phyloP scores from a whole-genome alignment of 345 rosid genomes.

The Mangifera indica region DNA sequence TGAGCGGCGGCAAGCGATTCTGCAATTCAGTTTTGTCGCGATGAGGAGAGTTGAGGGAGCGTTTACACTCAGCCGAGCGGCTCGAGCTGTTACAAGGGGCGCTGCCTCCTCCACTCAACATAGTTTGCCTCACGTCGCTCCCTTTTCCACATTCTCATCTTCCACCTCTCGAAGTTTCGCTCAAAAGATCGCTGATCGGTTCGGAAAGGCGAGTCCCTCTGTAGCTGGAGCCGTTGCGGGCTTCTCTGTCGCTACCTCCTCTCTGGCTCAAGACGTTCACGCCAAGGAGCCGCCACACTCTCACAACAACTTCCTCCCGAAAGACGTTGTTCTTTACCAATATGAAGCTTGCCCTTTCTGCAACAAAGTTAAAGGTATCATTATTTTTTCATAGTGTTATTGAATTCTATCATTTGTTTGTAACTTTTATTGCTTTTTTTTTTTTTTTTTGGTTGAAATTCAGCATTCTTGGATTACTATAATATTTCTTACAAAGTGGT shows the following conservation, averaged over 20 bases:
- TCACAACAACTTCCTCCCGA: conserved; percentile 42
- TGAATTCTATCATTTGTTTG: no score
- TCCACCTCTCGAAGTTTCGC: conserved; percentile 28
- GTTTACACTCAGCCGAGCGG: conserved; percentile 37
- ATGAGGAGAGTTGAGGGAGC: conserved; percentile 60
- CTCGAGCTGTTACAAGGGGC: conserved; percentile 38
- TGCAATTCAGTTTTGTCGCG: background rate
- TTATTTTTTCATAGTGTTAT: background rate
- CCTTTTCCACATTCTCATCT: conserved; percentile 28
- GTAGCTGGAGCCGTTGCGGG: conserved; percentile 43
- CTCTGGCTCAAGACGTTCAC: conserved; percentile 50
- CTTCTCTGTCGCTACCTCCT: conserved; percentile 52
- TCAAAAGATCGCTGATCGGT: conserved; percentile 28
- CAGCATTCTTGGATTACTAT: conserved; percentile 88
- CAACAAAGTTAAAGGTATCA: conserved; percentile 86
- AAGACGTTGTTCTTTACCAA: conserved; percentile 84
- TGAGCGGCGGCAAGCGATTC: background rate
- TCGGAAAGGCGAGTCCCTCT: conserved; percentile 32
- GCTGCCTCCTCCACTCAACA: conserved; percentile 19
- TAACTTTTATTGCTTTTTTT: background rate
- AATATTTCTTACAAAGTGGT: conserved; percentile 84
- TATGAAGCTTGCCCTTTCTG: conserved; percentile 97
- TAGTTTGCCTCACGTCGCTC: conserved; percentile 44
- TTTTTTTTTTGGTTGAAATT: background rate
- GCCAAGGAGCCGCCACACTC: conserved; percentile 56